These are phyloP conservation scores for Ricinus communis DNA, from an alignment of 345 rosid species.

Conservation along the genomic window DNA sequence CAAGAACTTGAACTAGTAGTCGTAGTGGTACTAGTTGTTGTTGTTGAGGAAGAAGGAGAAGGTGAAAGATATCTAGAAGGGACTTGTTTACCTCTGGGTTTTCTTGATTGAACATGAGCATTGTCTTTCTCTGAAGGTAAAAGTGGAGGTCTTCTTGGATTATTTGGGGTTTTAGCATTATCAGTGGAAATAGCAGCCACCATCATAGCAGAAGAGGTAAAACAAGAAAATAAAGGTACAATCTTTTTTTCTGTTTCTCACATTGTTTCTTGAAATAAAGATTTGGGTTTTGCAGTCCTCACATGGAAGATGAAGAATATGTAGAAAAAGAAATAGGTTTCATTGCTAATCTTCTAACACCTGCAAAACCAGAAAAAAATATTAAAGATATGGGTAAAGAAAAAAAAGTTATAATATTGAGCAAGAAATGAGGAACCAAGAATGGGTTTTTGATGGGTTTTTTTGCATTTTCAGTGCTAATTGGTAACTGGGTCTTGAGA, in stretches of 20 bases:
- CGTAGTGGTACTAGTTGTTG: constrained; percentile 29
- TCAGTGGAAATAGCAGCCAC: constrained; percentile 58
- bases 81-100: constrained; percentile 75
- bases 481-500: constrained; percentile 12
- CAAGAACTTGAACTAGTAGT: constrained; percentile 24
- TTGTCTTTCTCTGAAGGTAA: constrained; percentile 37
- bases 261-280: constrained; percentile 41
- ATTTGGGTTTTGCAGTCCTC: constrained; percentile 16
- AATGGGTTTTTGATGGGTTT: constrained; percentile 15
- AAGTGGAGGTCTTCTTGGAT: constrained; percentile 31
- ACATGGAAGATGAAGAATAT: background rate
- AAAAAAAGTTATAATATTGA: constrained; percentile 17
- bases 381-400: too few relatives aligned
- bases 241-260: constrained; percentile 30
- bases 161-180: constrained; percentile 23
- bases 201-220: constrained; percentile 41
- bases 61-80: constrained; percentile 88
- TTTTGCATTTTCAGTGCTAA: constrained; percentile 14
- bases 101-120: constrained; percentile 31
- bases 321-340: background rate
- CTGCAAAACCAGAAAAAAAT: background rate
- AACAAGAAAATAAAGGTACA: constrained; percentile 5
- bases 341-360: constrained; percentile 17
- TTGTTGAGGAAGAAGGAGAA: constrained; percentile 62
- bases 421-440: constrained; percentile 8